Evolutionary conservation across 345 rosid species (phyloP), one percentile per base, ranked within the genome.

Genomic region (Citrus mangshanensis): DNA sequence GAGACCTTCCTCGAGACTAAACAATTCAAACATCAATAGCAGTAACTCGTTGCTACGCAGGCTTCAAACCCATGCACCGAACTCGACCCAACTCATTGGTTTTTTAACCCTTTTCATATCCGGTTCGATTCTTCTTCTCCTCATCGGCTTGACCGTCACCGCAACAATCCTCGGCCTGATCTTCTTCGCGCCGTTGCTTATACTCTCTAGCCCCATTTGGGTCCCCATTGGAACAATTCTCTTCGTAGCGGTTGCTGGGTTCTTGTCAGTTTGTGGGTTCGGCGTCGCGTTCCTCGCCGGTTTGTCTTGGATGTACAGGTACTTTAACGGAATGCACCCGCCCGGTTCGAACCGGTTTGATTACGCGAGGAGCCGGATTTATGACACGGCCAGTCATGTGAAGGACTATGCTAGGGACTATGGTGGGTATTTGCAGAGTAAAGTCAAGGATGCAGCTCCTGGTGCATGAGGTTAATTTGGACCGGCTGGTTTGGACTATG

Each of bases 371-470:
- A 88, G 68, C 81, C 83, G 98, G 78, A 89, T 96, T 70, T 90
- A 85, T 70, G 95, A 96, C 62, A 96, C 98, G 21, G 96, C 98
- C 6, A 81, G 80, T 71, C 95, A 92, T 77, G 91, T 92, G 13
- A 93, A 93, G 89, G 98, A 89, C 63, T 90, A 88, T 66, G 97
- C 95, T 0, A 89, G 89, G 32, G 99, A 91, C 68, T 96, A 94
- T 51, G 95, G 98, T 38, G 99, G 91, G 73, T 90, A 89, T 68
- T 79, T 91, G 72, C 95, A 91, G 85, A 86, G 89, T 81, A 93
- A 86, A 85, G 89, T 89, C n/a, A 93, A 95, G 84, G 97, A 93
- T 81, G 97, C 94, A 1, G 99, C 99, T 79, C 97, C 99, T 35
- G 92, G 98, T 78, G 97, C 99, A 16, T 95, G 88, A 90, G 54